Conservation (phyloP, 305 asterid genomes). For the Lippia alba region DNA sequence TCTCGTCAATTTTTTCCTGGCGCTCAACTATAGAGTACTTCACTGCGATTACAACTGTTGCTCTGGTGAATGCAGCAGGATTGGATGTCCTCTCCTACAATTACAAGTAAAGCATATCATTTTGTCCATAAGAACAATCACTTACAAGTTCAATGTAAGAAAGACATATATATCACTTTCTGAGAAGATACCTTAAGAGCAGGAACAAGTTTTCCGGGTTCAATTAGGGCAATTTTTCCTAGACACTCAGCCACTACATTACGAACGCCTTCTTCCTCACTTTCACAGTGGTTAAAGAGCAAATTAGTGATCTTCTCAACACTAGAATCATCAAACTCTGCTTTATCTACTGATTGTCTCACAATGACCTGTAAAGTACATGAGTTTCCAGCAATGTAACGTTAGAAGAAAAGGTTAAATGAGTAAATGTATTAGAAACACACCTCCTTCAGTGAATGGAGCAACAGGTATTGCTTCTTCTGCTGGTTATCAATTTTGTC, state of each 20-base stretch:
- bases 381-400: constrained; percentile 26
- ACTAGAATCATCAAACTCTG: constrained; percentile 94
- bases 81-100: constrained; percentile 83
- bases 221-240: constrained; percentile 97
- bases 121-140: constrained; percentile 26
- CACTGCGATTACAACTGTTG: constrained; percentile 93
- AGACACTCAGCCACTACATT: constrained; percentile 99
- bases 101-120: constrained; percentile 33
- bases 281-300: constrained; percentile 97
- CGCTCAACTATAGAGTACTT: constrained; percentile 96
- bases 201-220: constrained; percentile 95
- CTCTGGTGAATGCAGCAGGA: constrained; percentile 95
- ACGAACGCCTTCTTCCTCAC: constrained; percentile 99
- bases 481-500: constrained; percentile 99
- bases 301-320: constrained; percentile 90
- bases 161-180: constrained; percentile 28
- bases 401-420: not conserved
- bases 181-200: constrained; percentile 78
- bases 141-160: not conserved
- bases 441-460: constrained; percentile 99
- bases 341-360: constrained; percentile 97
- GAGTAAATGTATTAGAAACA: constrained; percentile 28
- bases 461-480: constrained; percentile 94
- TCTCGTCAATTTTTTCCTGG: constrained; percentile 90
- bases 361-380: constrained; percentile 80